Evolutionary conservation across 148 eudicot genomes (phyloP).

Genomic region (Vaccinium corymbosum): DNA sequence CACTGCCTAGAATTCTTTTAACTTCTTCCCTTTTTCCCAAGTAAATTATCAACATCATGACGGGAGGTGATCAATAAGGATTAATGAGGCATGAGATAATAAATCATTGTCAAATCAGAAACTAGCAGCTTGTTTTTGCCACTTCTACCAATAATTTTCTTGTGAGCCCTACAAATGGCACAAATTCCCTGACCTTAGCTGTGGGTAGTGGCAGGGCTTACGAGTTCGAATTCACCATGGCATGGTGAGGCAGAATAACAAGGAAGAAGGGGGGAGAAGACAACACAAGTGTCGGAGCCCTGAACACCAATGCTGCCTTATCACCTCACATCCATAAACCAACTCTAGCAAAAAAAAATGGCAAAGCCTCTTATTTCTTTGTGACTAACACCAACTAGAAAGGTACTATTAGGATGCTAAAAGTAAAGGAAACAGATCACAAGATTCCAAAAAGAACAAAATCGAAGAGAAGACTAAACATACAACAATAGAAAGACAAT

Average conservation of each 20-base stretch:
- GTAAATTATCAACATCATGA: background rate
- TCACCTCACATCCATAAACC: background rate
- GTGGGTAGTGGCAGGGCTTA: background rate
- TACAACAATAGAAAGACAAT: background rate
- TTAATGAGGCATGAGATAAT: background rate
- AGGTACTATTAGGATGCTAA: background rate
- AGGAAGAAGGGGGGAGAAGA: background rate
- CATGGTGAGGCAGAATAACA: background rate
- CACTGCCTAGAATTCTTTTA: background rate
- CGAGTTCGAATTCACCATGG: background rate
- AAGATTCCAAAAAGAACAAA: background rate
- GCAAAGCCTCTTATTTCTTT: background rate
- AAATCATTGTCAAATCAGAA: constrained; percentile 1
- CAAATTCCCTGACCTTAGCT: background rate
- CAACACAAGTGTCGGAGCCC: background rate
- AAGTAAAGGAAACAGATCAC: background rate
- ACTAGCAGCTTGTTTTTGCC: constrained; percentile 1
- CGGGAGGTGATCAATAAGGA: background rate
- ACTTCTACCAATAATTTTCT: background rate
- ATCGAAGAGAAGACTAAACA: background rate
- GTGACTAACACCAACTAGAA: background rate
- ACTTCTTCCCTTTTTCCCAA: background rate
- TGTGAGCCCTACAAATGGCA: background rate
- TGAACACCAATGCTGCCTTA: background rate
- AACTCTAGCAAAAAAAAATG: background rate